Conservation (phyloP, 2,329 filamentous ascomycete genomes). For the Cryphonectria japonica region DNA sequence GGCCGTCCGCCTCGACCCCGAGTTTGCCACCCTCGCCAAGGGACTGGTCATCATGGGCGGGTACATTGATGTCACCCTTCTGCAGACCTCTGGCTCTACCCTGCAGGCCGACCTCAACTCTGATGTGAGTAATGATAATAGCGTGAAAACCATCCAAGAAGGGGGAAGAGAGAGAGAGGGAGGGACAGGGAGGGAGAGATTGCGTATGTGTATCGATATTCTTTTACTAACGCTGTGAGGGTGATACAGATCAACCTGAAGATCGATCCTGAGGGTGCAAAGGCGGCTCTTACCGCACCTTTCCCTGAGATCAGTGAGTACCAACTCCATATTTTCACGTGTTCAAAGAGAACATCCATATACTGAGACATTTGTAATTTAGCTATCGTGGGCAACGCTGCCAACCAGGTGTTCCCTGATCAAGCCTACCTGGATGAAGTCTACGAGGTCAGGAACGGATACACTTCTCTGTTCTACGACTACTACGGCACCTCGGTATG, state of each 20-base stretch:
- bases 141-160: neutral
- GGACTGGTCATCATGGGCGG: constrained; percentile 55
- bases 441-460: constrained; percentile 30
- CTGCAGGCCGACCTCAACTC: constrained; percentile 35
- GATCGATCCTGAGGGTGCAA: constrained; percentile 54
- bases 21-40: constrained; percentile 50
- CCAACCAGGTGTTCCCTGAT: constrained; percentile 49
- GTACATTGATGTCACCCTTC: constrained; percentile 49
- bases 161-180: neutral
- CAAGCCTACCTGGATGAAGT: constrained; percentile 38
- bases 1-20: constrained; percentile 49
- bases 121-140: constrained; percentile 30
- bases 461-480: constrained; percentile 29
- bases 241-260: constrained; percentile 50
- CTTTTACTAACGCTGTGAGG: neutral
- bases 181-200: too few relatives aligned
- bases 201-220: too few relatives aligned
- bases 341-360: too few relatives aligned
- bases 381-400: constrained; percentile 44
- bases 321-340: neutral
- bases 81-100: constrained; percentile 34
- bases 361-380: neutral
- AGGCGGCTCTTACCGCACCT: constrained; percentile 51
- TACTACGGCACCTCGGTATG: constrained; percentile 23
- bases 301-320: constrained; percentile 47